phyloP scores from a whole-genome alignment of 345 rosid species.

The Gossypium longicalyx region DNA sequence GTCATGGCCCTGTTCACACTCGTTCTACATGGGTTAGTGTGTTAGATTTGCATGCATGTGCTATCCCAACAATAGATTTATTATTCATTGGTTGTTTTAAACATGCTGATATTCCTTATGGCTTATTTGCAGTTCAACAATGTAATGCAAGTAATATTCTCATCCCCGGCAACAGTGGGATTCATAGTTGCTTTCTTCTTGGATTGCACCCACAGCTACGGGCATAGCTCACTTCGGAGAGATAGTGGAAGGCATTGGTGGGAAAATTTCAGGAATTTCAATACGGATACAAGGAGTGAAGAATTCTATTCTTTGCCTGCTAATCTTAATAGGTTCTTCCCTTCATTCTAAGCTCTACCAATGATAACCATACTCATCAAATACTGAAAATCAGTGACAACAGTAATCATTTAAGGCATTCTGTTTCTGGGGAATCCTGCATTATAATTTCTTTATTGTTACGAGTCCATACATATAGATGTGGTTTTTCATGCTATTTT shows the following conservation, averaged over 20 bases:
- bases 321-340: slow-evolving; percentile 80
- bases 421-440: neutral
- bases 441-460: neutral
- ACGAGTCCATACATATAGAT: neutral
- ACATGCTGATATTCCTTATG: neutral
- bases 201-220: slow-evolving; percentile 57
- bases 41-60: neutral
- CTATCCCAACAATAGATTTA: too few relatives aligned
- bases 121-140: slow-evolving; percentile 62
- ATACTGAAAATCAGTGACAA: neutral
- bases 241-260: slow-evolving; percentile 96
- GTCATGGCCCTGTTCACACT: slow-evolving; percentile 70
- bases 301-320: slow-evolving; percentile 73
- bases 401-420: neutral
- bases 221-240: slow-evolving; percentile 43
- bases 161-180: slow-evolving; percentile 81
- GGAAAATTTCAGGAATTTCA: slow-evolving; percentile 56
- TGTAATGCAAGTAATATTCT: slow-evolving; percentile 78
- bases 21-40: slow-evolving; percentile 49
- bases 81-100: neutral
- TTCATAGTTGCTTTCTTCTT: slow-evolving; percentile 47
- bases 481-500: too few relatives aligned
- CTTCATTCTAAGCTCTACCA: slow-evolving; percentile 44
- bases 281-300: slow-evolving; percentile 55
- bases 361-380: neutral